Percentiles rank a stretch among this genome's conserved stretches.
Evolutionary conservation across 1,139 yeast genomes (phyloP).

Genomic region (Blastobotrys raffinosifermentans): DNA sequence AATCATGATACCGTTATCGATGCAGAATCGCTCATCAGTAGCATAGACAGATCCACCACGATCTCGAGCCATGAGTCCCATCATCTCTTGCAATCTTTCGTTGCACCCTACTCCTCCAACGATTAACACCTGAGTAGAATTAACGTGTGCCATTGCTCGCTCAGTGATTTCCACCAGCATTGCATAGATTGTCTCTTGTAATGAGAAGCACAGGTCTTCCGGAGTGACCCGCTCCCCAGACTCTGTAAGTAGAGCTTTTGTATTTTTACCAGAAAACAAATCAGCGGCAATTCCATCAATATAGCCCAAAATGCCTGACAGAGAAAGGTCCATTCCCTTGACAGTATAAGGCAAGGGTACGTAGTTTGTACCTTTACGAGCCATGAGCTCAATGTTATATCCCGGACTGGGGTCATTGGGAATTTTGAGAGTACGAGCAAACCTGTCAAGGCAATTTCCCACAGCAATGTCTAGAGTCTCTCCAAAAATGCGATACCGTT

Average conservation of each 20-base stretch:
- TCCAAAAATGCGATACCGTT: slow-evolving; percentile 90
- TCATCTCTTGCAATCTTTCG: slow-evolving; percentile 87
- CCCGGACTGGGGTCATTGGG: slow-evolving; percentile 97
- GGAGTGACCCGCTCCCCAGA: slow-evolving; percentile 51
- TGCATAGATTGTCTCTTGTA: slow-evolving; percentile 88
- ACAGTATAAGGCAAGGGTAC: slow-evolving; percentile 89
- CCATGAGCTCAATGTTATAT: slow-evolving; percentile 91
- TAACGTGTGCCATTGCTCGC: slow-evolving; percentile 97
- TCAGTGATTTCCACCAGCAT: slow-evolving; percentile 98
- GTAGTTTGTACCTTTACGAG: slow-evolving; percentile 63
- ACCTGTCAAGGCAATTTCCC: slow-evolving; percentile 93
- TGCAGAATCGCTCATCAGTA: slow-evolving; percentile 94
- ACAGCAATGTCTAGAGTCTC: slow-evolving; percentile 96
- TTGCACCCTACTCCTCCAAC: slow-evolving; percentile 99
- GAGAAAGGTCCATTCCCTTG: slow-evolving; percentile 95
- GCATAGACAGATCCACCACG: slow-evolving; percentile 85
- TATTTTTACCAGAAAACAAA: slow-evolving; percentile 49
- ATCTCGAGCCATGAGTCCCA: slow-evolving; percentile 87
- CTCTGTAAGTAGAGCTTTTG: slow-evolving; percentile 45
- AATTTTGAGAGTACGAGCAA: slow-evolving; percentile 83
- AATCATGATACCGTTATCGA: slow-evolving; percentile 97
- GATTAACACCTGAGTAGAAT: slow-evolving; percentile 78
- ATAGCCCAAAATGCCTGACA: slow-evolving; percentile 90
- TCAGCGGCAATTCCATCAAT: slow-evolving; percentile 77
- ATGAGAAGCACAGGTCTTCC: slow-evolving; percentile 86